Evolutionary conservation across 306 rosid genomes (phyloP), one percentile per base, ranked within the genome.

Genomic region (Cotoneaster glaucophyllus): DNA sequence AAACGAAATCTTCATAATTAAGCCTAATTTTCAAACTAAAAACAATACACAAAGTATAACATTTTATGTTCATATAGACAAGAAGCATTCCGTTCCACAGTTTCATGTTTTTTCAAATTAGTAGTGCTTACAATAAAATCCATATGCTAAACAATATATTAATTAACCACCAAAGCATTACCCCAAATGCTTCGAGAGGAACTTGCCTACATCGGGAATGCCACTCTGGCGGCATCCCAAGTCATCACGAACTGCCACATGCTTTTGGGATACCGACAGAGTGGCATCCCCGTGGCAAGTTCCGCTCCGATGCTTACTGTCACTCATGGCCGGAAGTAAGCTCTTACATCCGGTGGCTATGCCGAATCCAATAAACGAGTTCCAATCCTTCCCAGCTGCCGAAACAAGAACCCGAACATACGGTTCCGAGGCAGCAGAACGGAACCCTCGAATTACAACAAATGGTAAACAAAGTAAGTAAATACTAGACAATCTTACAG

Each of bases 51-150:
- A 74, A 58, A 32, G 80, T 86, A 79, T 87, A 74, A 84, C 86
- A 86, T 56, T 57, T 87, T 85, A 85, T 80, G 84, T 84, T 77
- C 87, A 84, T 69, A 9, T 69, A 9, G 77, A 87, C 91, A 88
- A 57, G 76, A 78, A 43, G 83, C 85, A 74, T 63, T 61, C 18
- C 41, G 72, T 75, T 68, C 83, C 83, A 31, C 3, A 79, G 70
- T 75, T 69, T 77, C 84, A 82, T 68, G 82, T 74, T 81, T 24
- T 24, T 81, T 76, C 73, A 80, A 86, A 78, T 78, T 85, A 86
- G 90, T 81, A 84, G 89, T 83, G 73, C 82, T 79, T 77, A 87
- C 78, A 87, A 77, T 70, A 52, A 62, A 70, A 80, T 80, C 80
- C 84, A 82, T 80, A 75, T 76, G 83, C 83, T 81, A 69, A 79